Conservation (phyloP, 352 stramenopile species). For the Pythium coloratum region DNA sequence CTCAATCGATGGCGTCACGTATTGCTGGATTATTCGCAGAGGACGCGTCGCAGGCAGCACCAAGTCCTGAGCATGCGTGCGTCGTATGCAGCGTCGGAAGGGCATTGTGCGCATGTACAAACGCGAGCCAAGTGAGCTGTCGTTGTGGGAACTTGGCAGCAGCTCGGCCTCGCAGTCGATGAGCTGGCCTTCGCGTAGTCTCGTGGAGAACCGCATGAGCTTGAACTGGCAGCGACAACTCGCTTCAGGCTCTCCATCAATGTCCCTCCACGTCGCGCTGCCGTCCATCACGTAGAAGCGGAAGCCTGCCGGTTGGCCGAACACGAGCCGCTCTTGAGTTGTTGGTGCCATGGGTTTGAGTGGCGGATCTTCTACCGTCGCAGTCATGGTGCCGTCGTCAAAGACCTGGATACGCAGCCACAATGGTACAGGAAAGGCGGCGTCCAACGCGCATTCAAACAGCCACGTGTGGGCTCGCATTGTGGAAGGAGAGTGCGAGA, state of each 20-base stretch:
- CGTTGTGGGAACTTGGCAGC: slow-evolving; percentile 11
- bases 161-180: slow-evolving; percentile 17
- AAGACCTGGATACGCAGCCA: slow-evolving; percentile 14
- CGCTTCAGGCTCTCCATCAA: slow-evolving; percentile 7
- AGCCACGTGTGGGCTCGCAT: slow-evolving; percentile 19
- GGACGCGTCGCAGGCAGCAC: slow-evolving; percentile 1
- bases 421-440: background rate
- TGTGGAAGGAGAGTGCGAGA: background rate
- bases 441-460: slow-evolving; percentile 16
- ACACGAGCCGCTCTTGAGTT: background rate
- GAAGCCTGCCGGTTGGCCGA: slow-evolving; percentile 8
- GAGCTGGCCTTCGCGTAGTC: slow-evolving; percentile 21
- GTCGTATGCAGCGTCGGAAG: slow-evolving; percentile 7
- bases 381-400: slow-evolving; percentile 24
- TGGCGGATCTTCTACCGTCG: background rate
- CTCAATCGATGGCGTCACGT: slow-evolving; percentile 6
- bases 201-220: slow-evolving; percentile 22
- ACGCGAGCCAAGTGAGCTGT: slow-evolving; percentile 12
- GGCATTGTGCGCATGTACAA: background rate
- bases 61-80: slow-evolving; percentile 12
- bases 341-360: background rate
- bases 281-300: slow-evolving; percentile 22
- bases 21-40: slow-evolving; percentile 13
- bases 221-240: slow-evolving; percentile 10
- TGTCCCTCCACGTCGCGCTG: slow-evolving; percentile 15